Evolutionary conservation across 768 basidiomycete species (phyloP).

Genomic region (Phanerochaete carnosa): DNA sequence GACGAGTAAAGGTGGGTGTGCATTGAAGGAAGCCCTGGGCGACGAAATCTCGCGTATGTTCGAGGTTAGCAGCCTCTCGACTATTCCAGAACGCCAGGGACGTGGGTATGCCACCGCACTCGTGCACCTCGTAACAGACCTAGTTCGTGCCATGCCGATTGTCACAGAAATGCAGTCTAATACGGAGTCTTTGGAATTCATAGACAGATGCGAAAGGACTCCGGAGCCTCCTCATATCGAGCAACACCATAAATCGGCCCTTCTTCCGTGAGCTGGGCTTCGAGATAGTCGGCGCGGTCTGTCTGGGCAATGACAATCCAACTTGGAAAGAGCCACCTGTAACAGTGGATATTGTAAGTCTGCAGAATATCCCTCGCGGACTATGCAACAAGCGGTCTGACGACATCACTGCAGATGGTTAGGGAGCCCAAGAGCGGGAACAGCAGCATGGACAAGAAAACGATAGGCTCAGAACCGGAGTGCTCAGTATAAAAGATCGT

Average conservation of each 20-base stretch:
- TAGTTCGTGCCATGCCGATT: neutral
- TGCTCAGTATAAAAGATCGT: too few relatives aligned
- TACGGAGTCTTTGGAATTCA: neutral
- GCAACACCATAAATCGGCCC: slow-evolving; percentile 7
- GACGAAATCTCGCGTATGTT: slow-evolving; percentile 5
- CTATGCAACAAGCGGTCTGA: too few relatives aligned
- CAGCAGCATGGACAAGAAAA: too few relatives aligned
- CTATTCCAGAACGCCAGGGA: slow-evolving; percentile 11
- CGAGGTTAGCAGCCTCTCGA: slow-evolving; percentile 6
- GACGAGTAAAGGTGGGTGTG: neutral
- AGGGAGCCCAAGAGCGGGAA: too few relatives aligned
- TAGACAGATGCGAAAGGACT: slow-evolving; percentile 14
- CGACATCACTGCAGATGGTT: too few relatives aligned
- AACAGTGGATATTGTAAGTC: slow-evolving; percentile 12
- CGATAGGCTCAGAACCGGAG: too few relatives aligned
- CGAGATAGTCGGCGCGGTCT: neutral
- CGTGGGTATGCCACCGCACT: slow-evolving; percentile 16
- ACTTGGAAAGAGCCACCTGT: slow-evolving; percentile 16
- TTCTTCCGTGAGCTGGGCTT: slow-evolving; percentile 20
- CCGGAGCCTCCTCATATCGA: slow-evolving; percentile 11
- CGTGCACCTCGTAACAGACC: neutral
- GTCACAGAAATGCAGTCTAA: neutral
- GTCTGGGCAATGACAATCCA: slow-evolving; percentile 11
- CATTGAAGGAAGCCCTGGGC: neutral
- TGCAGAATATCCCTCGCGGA: too few relatives aligned